A percentile compares a stretch with the other conserved stretches of the same genome.
Evolutionary conservation across 2,329 filamentous ascomycete genomes (phyloP).

Genomic region (Botrytis paeoniae): DNA sequence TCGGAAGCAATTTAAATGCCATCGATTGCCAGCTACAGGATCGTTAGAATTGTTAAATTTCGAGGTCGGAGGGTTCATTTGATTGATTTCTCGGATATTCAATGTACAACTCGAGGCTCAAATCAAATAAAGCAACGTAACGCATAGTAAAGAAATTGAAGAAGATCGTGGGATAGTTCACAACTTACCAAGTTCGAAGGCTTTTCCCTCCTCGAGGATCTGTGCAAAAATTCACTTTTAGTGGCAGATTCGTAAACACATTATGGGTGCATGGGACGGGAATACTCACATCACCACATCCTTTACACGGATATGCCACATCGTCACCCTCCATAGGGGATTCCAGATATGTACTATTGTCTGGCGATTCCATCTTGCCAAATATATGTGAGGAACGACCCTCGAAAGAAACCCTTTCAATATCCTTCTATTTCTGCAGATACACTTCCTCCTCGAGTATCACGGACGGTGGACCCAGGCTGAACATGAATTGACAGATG

Average conservation of each 20-base stretch:
- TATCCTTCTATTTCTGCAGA: constrained; percentile 25
- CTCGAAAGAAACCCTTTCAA: constrained; percentile 20
- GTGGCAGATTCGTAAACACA: constrained; percentile 21
- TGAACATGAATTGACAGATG: constrained; percentile 33
- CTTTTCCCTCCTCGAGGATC: constrained; percentile 98
- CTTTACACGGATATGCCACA: constrained; percentile 80
- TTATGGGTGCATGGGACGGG: constrained; percentile 18
- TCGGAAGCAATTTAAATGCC: constrained; percentile 98
- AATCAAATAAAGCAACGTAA: constrained; percentile 19
- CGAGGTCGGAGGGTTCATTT: constrained; percentile 15
- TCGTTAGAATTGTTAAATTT: constrained; percentile 30
- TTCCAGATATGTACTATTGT: constrained; percentile 48
- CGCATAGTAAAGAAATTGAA: constrained; percentile 5
- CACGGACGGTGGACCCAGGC: constrained; percentile 23
- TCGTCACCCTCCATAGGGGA: constrained; percentile 67
- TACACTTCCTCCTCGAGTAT: constrained; percentile 31
- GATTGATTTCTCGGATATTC: constrained; percentile 10
- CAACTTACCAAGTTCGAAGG: constrained; percentile 85
- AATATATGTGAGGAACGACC: constrained; percentile 19
- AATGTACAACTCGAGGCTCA: constrained; percentile 19
- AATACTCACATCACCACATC: constrained; percentile 77
- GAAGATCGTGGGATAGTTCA: constrained; percentile 1
- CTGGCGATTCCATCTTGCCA: constrained; percentile 51
- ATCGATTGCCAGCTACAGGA: constrained; percentile 79
- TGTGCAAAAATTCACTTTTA: constrained; percentile 42